phyloP scores from a whole-genome alignment of 148 eudicot species.

The Fagopyrum homotropicum region DNA sequence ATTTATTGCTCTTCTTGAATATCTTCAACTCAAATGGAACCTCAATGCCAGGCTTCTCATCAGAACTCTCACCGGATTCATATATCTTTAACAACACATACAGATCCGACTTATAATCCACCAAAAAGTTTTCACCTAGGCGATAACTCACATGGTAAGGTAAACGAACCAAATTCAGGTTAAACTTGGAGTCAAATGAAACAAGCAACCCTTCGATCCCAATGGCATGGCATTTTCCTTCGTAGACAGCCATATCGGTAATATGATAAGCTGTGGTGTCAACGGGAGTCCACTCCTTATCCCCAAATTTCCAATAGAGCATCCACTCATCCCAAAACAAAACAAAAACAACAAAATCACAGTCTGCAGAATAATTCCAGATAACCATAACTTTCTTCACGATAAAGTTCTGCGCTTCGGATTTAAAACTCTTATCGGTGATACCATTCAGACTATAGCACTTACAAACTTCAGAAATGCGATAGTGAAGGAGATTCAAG shows the following conservation, averaged over 20 bases:
- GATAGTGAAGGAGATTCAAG: neutral
- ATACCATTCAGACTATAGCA: neutral
- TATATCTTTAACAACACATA: neutral
- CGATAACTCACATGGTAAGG: neutral
- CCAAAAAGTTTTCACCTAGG: neutral
- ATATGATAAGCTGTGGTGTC: neutral
- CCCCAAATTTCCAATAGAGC: constrained; percentile 9
- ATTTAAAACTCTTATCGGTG: neutral
- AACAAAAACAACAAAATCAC: neutral
- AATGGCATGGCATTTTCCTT: constrained; percentile 9
- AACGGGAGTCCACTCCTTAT: constrained; percentile 11
- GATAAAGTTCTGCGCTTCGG: neutral
- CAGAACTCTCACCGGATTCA: neutral
- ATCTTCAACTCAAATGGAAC: constrained; percentile 8
- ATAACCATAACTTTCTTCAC: constrained; percentile 8
- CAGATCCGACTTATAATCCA: neutral
- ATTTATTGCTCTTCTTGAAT: neutral
- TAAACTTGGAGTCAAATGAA: neutral
- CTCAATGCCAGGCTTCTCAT: neutral
- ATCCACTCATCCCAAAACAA: constrained; percentile 4
- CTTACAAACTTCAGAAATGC: neutral
- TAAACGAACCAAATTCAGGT: neutral
- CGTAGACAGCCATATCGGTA: constrained; percentile 10
- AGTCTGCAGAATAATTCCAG: neutral
- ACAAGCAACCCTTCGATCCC: neutral